phyloP scores from a whole-genome alignment of 148 eudicot species.

The Amaranthus cruentus region DNA sequence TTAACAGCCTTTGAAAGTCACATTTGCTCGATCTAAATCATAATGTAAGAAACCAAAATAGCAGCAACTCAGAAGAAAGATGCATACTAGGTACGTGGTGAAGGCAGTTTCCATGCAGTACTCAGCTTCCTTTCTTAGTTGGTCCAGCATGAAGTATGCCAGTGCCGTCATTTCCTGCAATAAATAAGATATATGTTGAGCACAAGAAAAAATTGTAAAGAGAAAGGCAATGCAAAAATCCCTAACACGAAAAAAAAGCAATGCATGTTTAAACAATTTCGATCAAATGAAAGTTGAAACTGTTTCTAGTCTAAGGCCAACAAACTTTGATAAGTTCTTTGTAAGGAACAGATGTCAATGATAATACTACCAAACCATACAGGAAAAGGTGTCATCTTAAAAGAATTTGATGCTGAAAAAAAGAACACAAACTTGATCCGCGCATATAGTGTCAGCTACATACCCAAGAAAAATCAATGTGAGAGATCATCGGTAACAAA shows the following conservation, averaged over 20 bases:
- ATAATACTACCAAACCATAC: neutral
- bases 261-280: neutral
- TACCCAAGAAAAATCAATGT: too few species aligned
- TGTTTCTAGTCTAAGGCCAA: neutral
- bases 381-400: neutral
- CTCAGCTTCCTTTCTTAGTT: slow-evolving; percentile 90
- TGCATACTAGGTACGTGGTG: slow-evolving; percentile 65
- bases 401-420: neutral
- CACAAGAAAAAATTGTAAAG: neutral
- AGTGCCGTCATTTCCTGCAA: slow-evolving; percentile 97
- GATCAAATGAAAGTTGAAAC: neutral
- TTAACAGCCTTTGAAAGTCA: neutral
- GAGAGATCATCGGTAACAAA: too few species aligned
- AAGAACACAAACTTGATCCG: too few species aligned
- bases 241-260: neutral
- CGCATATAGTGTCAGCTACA: too few species aligned
- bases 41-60: neutral
- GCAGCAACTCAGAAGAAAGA: slow-evolving; percentile 8
- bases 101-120: slow-evolving; percentile 96
- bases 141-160: slow-evolving; percentile 84
- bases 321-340: neutral
- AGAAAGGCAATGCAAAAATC: neutral
- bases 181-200: slow-evolving; percentile 4
- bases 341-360: too few species aligned
- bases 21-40: neutral